Percentiles rank a stretch among this genome's conserved stretches.
Evolutionary conservation across 257 asterid genomes (phyloP).

Genomic region (Lycium ferocissimum): DNA sequence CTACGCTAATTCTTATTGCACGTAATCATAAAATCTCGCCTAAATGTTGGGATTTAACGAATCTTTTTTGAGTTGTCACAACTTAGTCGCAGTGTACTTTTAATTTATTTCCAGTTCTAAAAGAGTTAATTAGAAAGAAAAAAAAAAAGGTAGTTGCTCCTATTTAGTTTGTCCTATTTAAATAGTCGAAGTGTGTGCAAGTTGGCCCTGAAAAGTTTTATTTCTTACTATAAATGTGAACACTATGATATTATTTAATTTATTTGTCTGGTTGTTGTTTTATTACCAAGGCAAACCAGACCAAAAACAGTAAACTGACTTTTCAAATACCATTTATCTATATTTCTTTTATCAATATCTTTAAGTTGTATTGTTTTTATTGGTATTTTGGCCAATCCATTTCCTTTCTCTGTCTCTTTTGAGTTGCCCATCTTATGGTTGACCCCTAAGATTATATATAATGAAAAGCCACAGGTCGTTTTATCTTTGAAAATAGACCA

Average conservation of each 20-base stretch:
- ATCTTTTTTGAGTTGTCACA: too few species aligned
- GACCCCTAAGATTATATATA: neutral
- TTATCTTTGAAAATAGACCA: neutral
- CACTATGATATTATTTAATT: neutral
- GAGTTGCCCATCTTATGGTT: neutral
- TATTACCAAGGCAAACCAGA: neutral
- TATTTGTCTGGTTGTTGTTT: fast-evolving
- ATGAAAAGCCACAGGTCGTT: neutral
- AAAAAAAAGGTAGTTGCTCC: too few species aligned
- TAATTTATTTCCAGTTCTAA: neutral
- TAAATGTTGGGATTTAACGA: too few species aligned
- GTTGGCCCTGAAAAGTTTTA: neutral
- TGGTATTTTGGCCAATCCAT: neutral
- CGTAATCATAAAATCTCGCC: too few species aligned
- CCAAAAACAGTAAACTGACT: too few species aligned
- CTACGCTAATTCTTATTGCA: too few species aligned
- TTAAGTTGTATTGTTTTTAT: neutral
- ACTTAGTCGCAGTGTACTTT: too few species aligned
- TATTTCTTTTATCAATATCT: neutral
- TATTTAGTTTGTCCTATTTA: too few species aligned
- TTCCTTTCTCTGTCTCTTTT: conserved; percentile 6
- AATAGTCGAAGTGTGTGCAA: too few species aligned
- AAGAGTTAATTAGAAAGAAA: too few species aligned
- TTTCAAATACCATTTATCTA: neutral
- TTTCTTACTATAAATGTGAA: neutral